phyloP scores from a whole-genome alignment of 331 rosid genomes.

The Cydonia oblonga region DNA sequence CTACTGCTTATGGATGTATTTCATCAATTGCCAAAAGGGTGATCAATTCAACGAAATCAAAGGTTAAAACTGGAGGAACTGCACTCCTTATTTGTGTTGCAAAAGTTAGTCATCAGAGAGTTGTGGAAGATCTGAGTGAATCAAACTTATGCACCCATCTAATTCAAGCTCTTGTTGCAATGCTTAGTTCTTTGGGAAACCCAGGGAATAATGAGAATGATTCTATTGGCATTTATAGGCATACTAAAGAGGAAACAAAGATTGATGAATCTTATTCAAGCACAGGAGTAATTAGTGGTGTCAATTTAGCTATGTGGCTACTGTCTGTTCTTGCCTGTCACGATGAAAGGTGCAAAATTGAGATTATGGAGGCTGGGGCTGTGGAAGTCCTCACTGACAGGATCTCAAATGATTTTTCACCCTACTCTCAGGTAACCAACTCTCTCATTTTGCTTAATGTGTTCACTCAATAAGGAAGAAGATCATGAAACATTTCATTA shows the following conservation, averaged over 20 bases:
- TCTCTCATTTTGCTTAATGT: constrained; percentile 6
- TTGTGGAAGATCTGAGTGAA: constrained; percentile 66
- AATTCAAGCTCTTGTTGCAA: constrained; percentile 72
- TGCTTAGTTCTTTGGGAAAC: constrained; percentile 42
- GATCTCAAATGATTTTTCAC: constrained; percentile 59
- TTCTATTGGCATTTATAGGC: constrained; percentile 57
- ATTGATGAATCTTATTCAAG: constrained; percentile 35
- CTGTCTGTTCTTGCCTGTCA: constrained; percentile 79
- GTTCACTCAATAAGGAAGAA: not conserved
- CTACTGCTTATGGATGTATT: constrained; percentile 58
- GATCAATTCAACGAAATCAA: constrained; percentile 52
- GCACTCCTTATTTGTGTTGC: constrained; percentile 90
- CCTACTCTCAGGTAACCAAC: constrained; percentile 70
- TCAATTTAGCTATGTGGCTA: constrained; percentile 72
- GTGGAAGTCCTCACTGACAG: constrained; percentile 74
- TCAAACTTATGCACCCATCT: constrained; percentile 51
- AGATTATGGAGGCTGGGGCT: constrained; percentile 91
- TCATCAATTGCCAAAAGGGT: constrained; percentile 70
- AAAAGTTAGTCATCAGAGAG: constrained; percentile 60
- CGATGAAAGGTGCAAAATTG: constrained; percentile 54
- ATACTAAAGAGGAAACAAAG: constrained; percentile 34
- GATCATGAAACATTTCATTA: constrained; percentile 1
- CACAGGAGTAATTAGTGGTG: constrained; percentile 56
- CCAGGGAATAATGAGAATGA: constrained; percentile 35
- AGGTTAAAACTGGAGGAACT: constrained; percentile 78